Evolutionary conservation across 768 basidiomycete species (phyloP).

Genomic region (Auriscalpium microsporum): DNA sequence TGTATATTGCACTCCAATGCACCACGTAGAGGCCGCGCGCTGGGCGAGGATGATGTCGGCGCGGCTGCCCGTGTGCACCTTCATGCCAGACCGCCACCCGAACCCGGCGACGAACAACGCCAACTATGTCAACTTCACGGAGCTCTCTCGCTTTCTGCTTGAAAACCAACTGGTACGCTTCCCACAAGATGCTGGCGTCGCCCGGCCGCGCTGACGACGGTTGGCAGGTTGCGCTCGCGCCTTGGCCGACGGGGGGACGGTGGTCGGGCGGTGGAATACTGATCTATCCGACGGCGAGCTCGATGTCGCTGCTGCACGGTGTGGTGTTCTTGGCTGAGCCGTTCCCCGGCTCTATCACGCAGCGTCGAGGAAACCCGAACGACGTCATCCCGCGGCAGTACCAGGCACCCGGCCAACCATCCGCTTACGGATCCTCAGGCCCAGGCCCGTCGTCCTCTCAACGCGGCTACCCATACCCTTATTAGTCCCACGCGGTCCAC

Average conservation of each 20-base stretch:
- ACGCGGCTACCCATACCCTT: not conserved
- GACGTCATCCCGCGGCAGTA: constrained; percentile 32
- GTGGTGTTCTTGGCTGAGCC: constrained; percentile 31
- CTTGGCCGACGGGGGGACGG: constrained; percentile 8
- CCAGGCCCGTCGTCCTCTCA: not conserved
- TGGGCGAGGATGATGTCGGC: constrained; percentile 43
- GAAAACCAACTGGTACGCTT: constrained; percentile 44
- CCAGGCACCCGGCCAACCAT: constrained; percentile 4
- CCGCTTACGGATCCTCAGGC: not conserved
- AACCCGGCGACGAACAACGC: constrained; percentile 39
- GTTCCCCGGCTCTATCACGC: constrained; percentile 37
- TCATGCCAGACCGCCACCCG: constrained; percentile 53
- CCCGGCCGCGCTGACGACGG: not conserved
- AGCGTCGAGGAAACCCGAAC: constrained; percentile 7
- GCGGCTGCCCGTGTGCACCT: constrained; percentile 43
- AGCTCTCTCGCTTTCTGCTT: constrained; percentile 42
- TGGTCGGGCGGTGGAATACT: constrained; percentile 10
- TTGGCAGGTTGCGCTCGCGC: constrained; percentile 8
- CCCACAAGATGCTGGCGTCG: not conserved
- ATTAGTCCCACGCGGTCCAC: not conserved
- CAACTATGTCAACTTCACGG: constrained; percentile 48
- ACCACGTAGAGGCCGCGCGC: constrained; percentile 38
- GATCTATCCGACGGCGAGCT: constrained; percentile 12
- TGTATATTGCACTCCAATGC: constrained; percentile 31
- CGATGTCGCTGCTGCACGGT: constrained; percentile 9